A percentile compares a stretch with the other conserved stretches of the same genome.
Evolutionary conservation across 495 filamentous ascomycete genomes (phyloP).

Genomic region (Pseudomonodictys pantanalensis): DNA sequence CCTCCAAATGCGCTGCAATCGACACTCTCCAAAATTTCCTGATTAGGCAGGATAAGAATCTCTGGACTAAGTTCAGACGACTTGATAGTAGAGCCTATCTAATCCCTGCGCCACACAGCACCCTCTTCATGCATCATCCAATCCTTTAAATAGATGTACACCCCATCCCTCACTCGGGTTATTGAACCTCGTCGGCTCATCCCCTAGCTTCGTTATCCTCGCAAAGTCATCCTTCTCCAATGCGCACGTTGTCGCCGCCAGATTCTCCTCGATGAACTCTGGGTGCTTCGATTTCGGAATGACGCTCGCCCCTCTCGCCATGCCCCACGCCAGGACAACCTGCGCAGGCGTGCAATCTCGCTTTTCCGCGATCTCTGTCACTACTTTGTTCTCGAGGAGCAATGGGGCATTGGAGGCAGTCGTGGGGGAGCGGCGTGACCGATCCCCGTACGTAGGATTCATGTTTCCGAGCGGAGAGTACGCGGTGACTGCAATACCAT

Average conservation of each 20-base stretch:
- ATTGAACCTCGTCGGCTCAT: conserved; percentile 20
- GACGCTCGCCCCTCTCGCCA: conserved; percentile 35
- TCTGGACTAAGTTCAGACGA: too few species aligned
- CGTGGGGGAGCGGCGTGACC: not conserved
- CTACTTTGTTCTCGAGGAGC: not conserved
- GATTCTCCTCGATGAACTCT: conserved; percentile 34
- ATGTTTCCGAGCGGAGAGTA: conserved; percentile 60
- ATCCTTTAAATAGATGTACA: not conserved
- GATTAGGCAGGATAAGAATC: too few species aligned
- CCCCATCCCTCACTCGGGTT: conserved; percentile 14
- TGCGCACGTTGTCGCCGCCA: not conserved
- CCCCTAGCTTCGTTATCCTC: conserved; percentile 5
- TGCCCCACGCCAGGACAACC: conserved; percentile 38
- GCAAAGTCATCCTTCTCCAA: conserved; percentile 1
- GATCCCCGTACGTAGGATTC: conserved; percentile 43
- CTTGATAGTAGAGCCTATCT: too few species aligned
- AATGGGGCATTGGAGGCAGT: not conserved
- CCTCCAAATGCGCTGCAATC: too few species aligned
- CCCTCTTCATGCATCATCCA: not conserved
- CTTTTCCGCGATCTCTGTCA: conserved; percentile 34
- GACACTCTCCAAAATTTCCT: too few species aligned
- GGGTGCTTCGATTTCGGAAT: conserved; percentile 39
- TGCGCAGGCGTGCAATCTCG: conserved; percentile 36
- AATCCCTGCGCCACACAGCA: not conserved
- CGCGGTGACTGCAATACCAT: conserved; percentile 57